Evolutionary conservation across 2,329 filamentous ascomycete species (phyloP), one percentile per base, ranked within the genome.

Genomic region (Aspergillus tamarii): DNA sequence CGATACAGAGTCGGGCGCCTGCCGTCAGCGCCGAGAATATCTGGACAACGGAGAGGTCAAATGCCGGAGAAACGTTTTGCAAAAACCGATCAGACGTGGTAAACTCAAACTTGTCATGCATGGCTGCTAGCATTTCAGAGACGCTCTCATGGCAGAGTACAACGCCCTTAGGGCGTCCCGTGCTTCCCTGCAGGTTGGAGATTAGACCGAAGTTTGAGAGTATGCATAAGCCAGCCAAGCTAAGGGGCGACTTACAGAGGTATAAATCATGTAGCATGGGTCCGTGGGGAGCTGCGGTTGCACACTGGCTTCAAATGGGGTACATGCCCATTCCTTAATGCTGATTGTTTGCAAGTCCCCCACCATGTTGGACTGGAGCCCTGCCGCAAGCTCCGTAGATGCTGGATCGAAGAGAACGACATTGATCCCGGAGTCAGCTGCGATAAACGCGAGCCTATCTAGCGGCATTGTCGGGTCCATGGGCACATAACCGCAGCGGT

Each of bases 131-230:
- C 59, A 61, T 61, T 14, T 46, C 26, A 23, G 26, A 19, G 32
- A 36, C 23, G 39, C 46, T 61, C 14, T 19, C 23, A 39, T 61
- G 59, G 8, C 26, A 43, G 23, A 61, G 19, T 4, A 45, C 34
- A 12, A 61, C 52, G 2, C 59, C 59, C 41, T 61, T 61, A 3
- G 59, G 59, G 10, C n/a, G 30, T 9, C 59, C 59, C n/a, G 59
- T 61, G 52, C 59, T 61, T 19, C 59, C 59, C 59, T 61, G 21
- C 30, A 32, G 30, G 30, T 32, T 32, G 30, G 30, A 32, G 30
- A 10, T 32, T 32, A 32, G 30, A 32, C 30, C 30, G 9, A 32
- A 32, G 30, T 9, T 10, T 32, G 7, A 32, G 7, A 32, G 30
- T 32, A 32, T 9, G 30, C 9, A 10, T 32, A 32, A 32, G 9